Evolutionary conservation across 371 early-diverging fungal species (phyloP).

Genomic region (Haplosporangium sp.): DNA sequence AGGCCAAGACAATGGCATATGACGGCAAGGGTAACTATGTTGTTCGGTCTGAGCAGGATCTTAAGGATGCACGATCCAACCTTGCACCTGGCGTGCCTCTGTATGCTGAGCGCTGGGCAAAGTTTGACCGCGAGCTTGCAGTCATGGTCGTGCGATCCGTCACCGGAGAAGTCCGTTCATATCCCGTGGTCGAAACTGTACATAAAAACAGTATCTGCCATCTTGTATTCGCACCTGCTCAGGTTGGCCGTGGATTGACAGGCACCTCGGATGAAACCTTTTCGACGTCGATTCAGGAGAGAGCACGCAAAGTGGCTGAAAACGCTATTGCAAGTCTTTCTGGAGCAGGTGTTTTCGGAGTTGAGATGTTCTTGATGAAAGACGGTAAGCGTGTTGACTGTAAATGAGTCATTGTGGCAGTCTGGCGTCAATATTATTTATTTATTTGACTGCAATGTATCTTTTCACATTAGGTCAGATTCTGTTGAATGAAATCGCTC

Average conservation of each 20-base stretch:
- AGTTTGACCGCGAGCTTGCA: slow-evolving; percentile 92
- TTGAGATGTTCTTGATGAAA: slow-evolving; percentile 94
- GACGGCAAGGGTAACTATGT: slow-evolving; percentile 95
- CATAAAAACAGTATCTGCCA: slow-evolving; percentile 96
- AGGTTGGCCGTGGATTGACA: slow-evolving; percentile 75
- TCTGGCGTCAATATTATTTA: neutral
- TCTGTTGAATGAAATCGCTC: slow-evolving; percentile 96
- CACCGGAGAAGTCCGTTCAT: slow-evolving; percentile 84
- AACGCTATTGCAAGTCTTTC: slow-evolving; percentile 79
- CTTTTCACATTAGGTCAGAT: slow-evolving; percentile 64
- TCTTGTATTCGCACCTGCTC: slow-evolving; percentile 95
- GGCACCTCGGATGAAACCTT: slow-evolving; percentile 25
- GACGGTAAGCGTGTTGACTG: slow-evolving; percentile 64
- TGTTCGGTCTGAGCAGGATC: slow-evolving; percentile 71
- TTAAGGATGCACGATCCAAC: slow-evolving; percentile 67
- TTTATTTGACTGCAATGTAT: no score
- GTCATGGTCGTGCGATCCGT: slow-evolving; percentile 85
- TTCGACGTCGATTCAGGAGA: slow-evolving; percentile 19
- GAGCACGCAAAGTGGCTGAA: slow-evolving; percentile 85
- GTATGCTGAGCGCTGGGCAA: slow-evolving; percentile 95
- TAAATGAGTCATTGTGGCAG: slow-evolving; percentile 5
- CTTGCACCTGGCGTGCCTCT: slow-evolving; percentile 57
- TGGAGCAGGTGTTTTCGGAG: slow-evolving; percentile 95
- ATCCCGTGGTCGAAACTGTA: slow-evolving; percentile 96
- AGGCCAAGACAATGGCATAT: slow-evolving; percentile 93